Conservation (phyloP, 495 filamentous ascomycete genomes). For the Lophiotrema nucula region DNA sequence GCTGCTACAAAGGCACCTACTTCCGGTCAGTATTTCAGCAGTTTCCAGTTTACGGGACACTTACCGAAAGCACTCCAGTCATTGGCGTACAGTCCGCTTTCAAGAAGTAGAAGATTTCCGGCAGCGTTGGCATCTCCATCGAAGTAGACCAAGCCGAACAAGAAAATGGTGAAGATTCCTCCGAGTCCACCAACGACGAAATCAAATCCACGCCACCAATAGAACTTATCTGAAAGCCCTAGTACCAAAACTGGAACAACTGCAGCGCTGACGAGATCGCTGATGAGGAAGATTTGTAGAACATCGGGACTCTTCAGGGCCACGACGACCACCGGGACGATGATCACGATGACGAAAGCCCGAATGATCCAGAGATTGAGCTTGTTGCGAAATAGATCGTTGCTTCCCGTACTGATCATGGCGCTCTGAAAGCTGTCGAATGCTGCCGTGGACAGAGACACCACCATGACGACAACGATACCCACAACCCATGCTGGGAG, state of each 20-base stretch:
- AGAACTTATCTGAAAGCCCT: slow-evolving; percentile 59
- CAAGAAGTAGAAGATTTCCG: slow-evolving; percentile 64
- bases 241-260: slow-evolving; percentile 67
- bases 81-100: slow-evolving; percentile 64
- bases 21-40: not conserved
- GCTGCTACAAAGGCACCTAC: slow-evolving; percentile 71
- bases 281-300: slow-evolving; percentile 73
- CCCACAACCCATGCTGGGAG: slow-evolving; percentile 73
- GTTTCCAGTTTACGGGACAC: slow-evolving; percentile 5
- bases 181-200: slow-evolving; percentile 69
- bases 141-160: slow-evolving; percentile 69
- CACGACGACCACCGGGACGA: slow-evolving; percentile 66
- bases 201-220: slow-evolving; percentile 74
- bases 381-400: slow-evolving; percentile 75
- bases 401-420: slow-evolving; percentile 72
- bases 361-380: slow-evolving; percentile 70
- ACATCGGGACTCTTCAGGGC: slow-evolving; percentile 69
- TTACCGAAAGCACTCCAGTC: slow-evolving; percentile 72
- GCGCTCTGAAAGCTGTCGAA: slow-evolving; percentile 74
- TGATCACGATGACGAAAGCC: slow-evolving; percentile 61
- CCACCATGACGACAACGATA: slow-evolving; percentile 72
- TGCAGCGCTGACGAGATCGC: slow-evolving; percentile 68
- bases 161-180: slow-evolving; percentile 69
- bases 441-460: slow-evolving; percentile 67
- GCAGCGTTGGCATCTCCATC: slow-evolving; percentile 58